A percentile compares a stretch with the other conserved stretches of the same genome.
Evolutionary conservation across 169 alveolate species (phyloP).

Genomic region (Plasmodium adleri): DNA sequence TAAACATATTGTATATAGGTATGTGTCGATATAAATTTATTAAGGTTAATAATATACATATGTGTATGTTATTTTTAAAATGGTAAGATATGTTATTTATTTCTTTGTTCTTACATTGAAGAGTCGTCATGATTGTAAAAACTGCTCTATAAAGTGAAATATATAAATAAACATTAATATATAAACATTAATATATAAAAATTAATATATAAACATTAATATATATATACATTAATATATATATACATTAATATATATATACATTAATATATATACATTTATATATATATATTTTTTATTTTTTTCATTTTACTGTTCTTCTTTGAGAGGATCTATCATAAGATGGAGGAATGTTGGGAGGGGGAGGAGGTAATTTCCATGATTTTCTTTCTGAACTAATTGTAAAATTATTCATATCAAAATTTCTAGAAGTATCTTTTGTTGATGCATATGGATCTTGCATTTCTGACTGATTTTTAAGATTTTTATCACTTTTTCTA

Average conservation of each 20-base stretch:
- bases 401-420: conserved; percentile 8
- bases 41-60: not conserved
- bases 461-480: conserved; percentile 49
- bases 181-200: not conserved
- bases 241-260: not conserved
- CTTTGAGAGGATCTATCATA: conserved; percentile 10
- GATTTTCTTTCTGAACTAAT: conserved; percentile 23
- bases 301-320: conserved; percentile 15
- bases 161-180: not conserved
- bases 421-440: conserved; percentile 37
- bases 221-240: not conserved
- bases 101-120: conserved; percentile 14
- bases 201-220: not conserved
- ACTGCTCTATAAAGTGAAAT: conserved; percentile 1
- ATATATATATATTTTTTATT: not conserved
- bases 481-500: conserved; percentile 18
- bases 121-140: conserved; percentile 18
- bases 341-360: conserved; percentile 30
- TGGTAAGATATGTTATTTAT: not conserved
- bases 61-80: not conserved
- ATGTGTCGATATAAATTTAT: not conserved
- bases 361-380: conserved; percentile 66
- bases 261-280: not conserved
- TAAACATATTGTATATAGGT: conserved; percentile 1
- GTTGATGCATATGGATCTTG: conserved; percentile 72